phyloP scores from a whole-genome alignment of 345 rosid genomes.

The Euphorbia tirucalli region DNA sequence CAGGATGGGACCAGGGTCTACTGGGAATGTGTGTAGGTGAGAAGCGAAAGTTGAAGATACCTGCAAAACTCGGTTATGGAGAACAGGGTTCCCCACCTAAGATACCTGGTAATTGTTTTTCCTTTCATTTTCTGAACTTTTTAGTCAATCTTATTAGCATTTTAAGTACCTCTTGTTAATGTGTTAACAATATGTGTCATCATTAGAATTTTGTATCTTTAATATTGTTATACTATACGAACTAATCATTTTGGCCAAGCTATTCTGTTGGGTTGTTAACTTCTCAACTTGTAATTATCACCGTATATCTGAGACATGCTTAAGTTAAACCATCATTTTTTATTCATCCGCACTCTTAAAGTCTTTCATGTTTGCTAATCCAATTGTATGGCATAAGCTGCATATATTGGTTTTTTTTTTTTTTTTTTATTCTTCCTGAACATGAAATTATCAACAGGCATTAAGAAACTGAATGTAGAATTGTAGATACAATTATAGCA shows the following conservation, averaged over 20 bases:
- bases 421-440: not conserved
- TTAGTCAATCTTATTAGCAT: not conserved
- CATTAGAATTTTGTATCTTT: not conserved
- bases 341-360: not conserved
- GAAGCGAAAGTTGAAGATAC: conserved; percentile 91
- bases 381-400: not conserved
- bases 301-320: not conserved
- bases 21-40: conserved; percentile 87
- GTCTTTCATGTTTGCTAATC: not conserved
- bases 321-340: not conserved
- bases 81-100: conserved; percentile 89
- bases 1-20: conserved; percentile 99
- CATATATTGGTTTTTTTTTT: too few species aligned
- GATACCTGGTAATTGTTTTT: conserved; percentile 61
- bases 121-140: not conserved
- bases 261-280: not conserved
- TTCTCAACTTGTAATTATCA: not conserved
- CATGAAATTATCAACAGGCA: not conserved
- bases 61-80: conserved; percentile 92
- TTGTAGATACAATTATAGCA: not conserved
- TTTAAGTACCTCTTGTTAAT: not conserved
- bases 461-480: not conserved
- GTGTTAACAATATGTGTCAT: not conserved
- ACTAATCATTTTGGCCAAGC: not conserved
- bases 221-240: not conserved